phyloP scores from a whole-genome alignment of 192 early-diverging fungal species.

The Pecoramyces ruminantium region DNA sequence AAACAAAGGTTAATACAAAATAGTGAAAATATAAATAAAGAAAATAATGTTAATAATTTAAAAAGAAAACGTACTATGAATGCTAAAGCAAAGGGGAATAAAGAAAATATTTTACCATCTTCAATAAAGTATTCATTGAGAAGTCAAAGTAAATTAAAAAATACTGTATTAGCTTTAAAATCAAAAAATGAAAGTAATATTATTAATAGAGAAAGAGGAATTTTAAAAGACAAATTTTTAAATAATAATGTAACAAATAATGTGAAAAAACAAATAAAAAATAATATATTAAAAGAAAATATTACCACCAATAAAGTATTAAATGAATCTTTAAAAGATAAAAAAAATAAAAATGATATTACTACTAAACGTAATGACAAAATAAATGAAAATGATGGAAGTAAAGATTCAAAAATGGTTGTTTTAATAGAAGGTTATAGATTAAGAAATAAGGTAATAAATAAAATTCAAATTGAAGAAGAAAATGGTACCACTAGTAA shows the following conservation, averaged over 20 bases:
- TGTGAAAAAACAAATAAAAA: background rate
- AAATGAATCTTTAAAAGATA: background rate
- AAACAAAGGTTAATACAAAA: background rate
- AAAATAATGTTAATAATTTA: background rate
- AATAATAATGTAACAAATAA: background rate
- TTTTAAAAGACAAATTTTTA: background rate
- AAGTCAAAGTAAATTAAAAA: background rate
- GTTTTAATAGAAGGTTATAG: too few species aligned
- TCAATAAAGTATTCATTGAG: background rate
- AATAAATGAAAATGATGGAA: too few species aligned
- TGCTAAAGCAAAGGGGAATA: background rate
- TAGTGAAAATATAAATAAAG: background rate
- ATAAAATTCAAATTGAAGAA: too few species aligned
- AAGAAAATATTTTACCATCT: background rate
- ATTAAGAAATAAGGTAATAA: too few species aligned
- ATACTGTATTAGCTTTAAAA: background rate
- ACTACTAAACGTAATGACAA: too few species aligned
- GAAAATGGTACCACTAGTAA: too few species aligned
- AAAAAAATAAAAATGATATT: background rate
- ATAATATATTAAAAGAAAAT: background rate
- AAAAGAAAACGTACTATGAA: background rate
- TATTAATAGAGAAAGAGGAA: background rate
- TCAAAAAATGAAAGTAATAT: background rate
- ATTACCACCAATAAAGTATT: background rate
- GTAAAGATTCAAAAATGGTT: too few species aligned